phyloP scores from a whole-genome alignment of 306 rosid species.

The Echinosophora koreensis region DNA sequence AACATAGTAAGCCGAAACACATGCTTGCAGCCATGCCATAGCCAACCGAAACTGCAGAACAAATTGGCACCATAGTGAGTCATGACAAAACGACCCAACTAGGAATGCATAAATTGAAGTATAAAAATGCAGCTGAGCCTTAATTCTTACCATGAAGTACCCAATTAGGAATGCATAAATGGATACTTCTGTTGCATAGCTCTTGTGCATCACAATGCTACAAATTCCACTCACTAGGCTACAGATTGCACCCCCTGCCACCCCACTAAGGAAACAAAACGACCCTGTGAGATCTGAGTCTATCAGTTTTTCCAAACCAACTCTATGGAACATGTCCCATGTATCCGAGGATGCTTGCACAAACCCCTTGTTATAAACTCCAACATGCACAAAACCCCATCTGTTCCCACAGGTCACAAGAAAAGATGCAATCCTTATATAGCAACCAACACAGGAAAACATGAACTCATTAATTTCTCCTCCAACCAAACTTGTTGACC shows the following conservation, averaged over 20 bases:
- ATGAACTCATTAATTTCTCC: slow-evolving; percentile 70
- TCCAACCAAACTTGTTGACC: slow-evolving; percentile 55
- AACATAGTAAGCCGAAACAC: slow-evolving; percentile 65
- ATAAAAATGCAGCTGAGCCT: background rate
- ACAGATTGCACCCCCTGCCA: slow-evolving; percentile 64
- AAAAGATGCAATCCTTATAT: slow-evolving; percentile 57
- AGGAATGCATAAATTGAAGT: background rate
- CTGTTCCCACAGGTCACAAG: slow-evolving; percentile 62
- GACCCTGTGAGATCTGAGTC: slow-evolving; percentile 71
- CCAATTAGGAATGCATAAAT: slow-evolving; percentile 70
- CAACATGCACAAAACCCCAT: slow-evolving; percentile 80
- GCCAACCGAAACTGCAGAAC: slow-evolving; percentile 63
- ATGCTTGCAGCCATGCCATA: slow-evolving; percentile 77
- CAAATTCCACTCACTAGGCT: slow-evolving; percentile 65
- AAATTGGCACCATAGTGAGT: slow-evolving; percentile 7
- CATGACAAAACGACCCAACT: too few relatives aligned
- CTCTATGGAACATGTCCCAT: slow-evolving; percentile 59
- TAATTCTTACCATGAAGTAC: slow-evolving; percentile 70
- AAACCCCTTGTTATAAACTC: slow-evolving; percentile 67
- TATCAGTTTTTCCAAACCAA: slow-evolving; percentile 54
- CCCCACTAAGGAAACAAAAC: slow-evolving; percentile 73
- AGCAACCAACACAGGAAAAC: slow-evolving; percentile 73
- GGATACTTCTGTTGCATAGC: slow-evolving; percentile 59
- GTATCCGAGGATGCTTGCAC: slow-evolving; percentile 63
- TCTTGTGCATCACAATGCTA: slow-evolving; percentile 61